These are phyloP conservation scores for Aureobasidium sp. DNA, from an alignment of 2,329 filamentous ascomycete genomes.

Conservation along the genomic window DNA sequence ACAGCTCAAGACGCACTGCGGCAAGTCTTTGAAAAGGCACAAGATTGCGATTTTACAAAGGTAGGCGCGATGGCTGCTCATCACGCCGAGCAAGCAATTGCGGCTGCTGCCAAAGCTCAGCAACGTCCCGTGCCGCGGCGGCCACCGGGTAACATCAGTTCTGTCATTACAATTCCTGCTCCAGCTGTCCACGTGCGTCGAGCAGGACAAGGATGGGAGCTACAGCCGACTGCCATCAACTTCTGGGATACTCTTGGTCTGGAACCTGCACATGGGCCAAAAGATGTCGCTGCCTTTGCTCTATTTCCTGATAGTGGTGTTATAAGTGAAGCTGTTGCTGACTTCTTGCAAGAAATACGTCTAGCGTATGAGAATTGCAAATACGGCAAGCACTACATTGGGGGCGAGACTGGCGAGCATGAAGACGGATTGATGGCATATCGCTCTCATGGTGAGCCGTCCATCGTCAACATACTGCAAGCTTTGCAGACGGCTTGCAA, in stretches of 20 bases:
- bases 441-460: neutral
- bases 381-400: conserved; percentile 55
- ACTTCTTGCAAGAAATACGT: conserved; percentile 61
- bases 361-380: conserved; percentile 68
- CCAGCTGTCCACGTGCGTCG: conserved; percentile 68
- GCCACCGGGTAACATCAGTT: conserved; percentile 20
- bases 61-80: conserved; percentile 24
- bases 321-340: conserved; percentile 52
- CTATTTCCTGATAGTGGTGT: conserved; percentile 62
- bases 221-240: conserved; percentile 64
- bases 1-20: conserved; percentile 14
- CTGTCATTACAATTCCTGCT: conserved; percentile 52
- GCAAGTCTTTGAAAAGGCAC: conserved; percentile 17
- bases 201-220: conserved; percentile 60
- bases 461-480: neutral
- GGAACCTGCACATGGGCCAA: conserved; percentile 61
- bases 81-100: conserved; percentile 10
- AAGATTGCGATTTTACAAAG: conserved; percentile 22
- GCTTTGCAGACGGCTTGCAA: conserved; percentile 11
- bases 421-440: conserved; percentile 11
- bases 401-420: conserved; percentile 27
- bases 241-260: conserved; percentile 82
- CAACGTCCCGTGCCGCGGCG: conserved; percentile 27
- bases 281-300: conserved; percentile 64
- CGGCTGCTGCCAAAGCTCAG: conserved; percentile 18